A percentile compares a stretch with the other conserved stretches of the same genome.
Conservation (phyloP, 257 asterid genomes). For the Primulina huaijiensis region DNA sequence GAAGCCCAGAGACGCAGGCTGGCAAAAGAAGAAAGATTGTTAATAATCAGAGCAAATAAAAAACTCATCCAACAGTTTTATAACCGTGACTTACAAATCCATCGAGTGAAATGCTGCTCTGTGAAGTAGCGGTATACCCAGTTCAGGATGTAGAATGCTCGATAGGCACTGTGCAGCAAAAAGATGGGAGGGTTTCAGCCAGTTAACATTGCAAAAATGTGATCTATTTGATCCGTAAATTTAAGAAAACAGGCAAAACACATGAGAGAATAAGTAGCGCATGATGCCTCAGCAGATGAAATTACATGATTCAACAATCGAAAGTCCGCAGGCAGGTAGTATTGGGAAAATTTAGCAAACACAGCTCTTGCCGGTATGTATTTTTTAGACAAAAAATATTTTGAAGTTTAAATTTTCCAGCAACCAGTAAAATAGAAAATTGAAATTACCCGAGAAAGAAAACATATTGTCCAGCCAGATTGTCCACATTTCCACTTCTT, state of each 20-base stretch:
- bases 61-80: neutral
- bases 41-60: neutral
- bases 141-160: conserved; percentile 80
- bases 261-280: neutral
- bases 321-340: too few relatives aligned
- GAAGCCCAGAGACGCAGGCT: conserved; percentile 79
- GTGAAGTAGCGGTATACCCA: conserved; percentile 96
- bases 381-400: neutral
- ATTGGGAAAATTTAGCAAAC: too few relatives aligned
- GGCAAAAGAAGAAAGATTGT: conserved; percentile 24
- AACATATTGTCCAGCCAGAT: conserved; percentile 89
- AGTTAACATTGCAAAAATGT: neutral
- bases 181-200: neutral
- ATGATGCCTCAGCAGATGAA: neutral
- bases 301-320: neutral
- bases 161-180: conserved; percentile 64
- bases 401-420: neutral
- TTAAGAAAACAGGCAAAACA: neutral
- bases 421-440: conserved; percentile 20
- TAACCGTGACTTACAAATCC: conserved; percentile 66
- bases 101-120: conserved; percentile 62
- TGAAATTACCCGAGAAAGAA: conserved; percentile 79
- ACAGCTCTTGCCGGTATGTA: too few relatives aligned
- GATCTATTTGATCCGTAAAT: too few relatives aligned
- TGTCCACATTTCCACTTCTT: conserved; percentile 98